These are phyloP conservation scores for Chloropicon primus DNA, from an alignment of 139 green algal species.

Conservation along the genomic window DNA sequence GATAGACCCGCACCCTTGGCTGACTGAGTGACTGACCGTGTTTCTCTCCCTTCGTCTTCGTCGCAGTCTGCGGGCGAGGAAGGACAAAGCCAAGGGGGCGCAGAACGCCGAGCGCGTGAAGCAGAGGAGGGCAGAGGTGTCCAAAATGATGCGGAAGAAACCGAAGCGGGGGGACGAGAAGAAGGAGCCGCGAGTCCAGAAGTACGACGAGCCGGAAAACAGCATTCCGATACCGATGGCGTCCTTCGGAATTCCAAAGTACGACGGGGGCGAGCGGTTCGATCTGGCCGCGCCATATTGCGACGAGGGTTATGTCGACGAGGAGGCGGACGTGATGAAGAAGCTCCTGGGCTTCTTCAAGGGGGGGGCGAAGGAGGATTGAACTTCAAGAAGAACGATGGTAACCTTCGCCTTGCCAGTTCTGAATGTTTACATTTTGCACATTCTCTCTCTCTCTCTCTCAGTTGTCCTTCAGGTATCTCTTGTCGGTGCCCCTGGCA, in stretches of 20 bases:
- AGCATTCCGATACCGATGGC: conserved; percentile 16
- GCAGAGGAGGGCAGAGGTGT: conserved; percentile 8
- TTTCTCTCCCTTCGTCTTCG: no score
- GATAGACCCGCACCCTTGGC: no score
- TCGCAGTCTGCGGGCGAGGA: no score
- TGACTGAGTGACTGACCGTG: no score
- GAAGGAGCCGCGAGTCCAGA: no score
- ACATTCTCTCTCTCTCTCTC: no score
- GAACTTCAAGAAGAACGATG: no score
- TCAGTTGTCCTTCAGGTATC: not conserved
- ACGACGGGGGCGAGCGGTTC: conserved; percentile 42
- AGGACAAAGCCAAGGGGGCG: conserved; percentile 1
- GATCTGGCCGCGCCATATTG: conserved; percentile 31
- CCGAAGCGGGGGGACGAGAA: conserved; percentile 9
- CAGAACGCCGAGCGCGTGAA: conserved; percentile 10
- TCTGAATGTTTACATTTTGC: no score
- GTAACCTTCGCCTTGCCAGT: no score
- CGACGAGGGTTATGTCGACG: conserved; percentile 37
- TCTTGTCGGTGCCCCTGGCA: not conserved
- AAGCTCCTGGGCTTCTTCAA: no score
- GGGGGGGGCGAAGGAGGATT: no score
- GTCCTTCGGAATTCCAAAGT: conserved; percentile 28
- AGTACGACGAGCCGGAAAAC: conserved; percentile 3
- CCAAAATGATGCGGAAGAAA: conserved; percentile 7
- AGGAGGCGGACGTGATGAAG: no score